phyloP scores from a whole-genome alignment of 176 grass and related monocot genomes.

The Oryza coarctata region DNA sequence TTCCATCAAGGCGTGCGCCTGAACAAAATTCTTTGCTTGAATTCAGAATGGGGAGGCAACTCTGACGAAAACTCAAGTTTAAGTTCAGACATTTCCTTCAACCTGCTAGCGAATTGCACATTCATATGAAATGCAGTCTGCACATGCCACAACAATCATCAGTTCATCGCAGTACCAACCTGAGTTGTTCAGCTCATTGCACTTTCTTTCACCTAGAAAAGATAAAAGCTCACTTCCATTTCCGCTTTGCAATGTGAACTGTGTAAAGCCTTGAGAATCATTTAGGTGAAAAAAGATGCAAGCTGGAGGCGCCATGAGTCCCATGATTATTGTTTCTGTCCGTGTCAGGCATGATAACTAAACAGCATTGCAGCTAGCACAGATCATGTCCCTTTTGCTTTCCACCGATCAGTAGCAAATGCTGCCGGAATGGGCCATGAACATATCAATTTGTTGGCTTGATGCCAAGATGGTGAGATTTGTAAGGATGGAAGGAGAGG shows the following conservation, averaged over 20 bases:
- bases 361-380: not conserved
- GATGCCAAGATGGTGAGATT: not conserved
- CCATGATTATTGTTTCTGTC: not conserved
- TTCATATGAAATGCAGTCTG: not conserved
- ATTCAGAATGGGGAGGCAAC: not conserved
- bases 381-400: not conserved
- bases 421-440: not conserved
- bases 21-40: not conserved
- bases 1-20: not conserved
- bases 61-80: not conserved
- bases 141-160: constrained; percentile 1
- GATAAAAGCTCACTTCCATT: not conserved
- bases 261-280: not conserved
- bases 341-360: constrained; percentile 10
- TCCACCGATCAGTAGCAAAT: not conserved
- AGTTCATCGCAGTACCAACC: not conserved
- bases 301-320: constrained; percentile 13
- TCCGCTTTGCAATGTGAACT: constrained; percentile 35
- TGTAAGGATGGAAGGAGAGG: not conserved
- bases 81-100: not conserved
- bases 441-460: not conserved
- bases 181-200: not conserved
- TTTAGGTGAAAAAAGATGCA: not conserved
- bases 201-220: not conserved
- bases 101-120: not conserved